Evolutionary conservation across 73 alveolate genomes (phyloP), one percentile per base, ranked within the genome.

Genomic region (Paraurostyla sp.): DNA sequence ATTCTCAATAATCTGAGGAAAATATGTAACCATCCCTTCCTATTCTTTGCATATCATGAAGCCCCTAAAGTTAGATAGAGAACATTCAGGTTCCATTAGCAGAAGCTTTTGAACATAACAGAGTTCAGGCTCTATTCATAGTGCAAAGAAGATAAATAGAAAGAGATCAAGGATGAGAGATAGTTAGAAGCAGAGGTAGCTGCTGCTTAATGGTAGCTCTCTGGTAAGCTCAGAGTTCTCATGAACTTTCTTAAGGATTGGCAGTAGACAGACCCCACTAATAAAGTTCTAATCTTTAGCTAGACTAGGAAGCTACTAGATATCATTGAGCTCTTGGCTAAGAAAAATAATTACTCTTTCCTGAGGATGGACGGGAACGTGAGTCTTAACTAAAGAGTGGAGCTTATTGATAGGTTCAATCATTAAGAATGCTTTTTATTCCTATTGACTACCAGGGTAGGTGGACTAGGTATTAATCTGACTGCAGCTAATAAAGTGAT

Each of bases 271-370:
- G 85, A 83, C 27, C 80, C 27, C 16, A 88, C 85, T 32, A 92
- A 94, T 56, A 98, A 98, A 91, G 97, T 98, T 46, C 94, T 98
- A 84, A 97, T 98, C 57, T 98, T 98, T 87, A 92, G 99, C 32
- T 98, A 98, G 94, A 96, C 98, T 95, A 98, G 99, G 73, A 96
- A 94, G 46, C 86, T 98, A 80, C 91, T 98, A 51, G 99, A 97
- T 87, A 91, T 98, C n/a, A 82, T 98, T 46, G 98, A 90, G 41
- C 85, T 62, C 22, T 16, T 91, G 9, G 23, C 90, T 2, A 13
- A 49, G 6, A 29, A 23, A 20, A 52, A 91, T 0, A 30, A 51
- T 50, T 86, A 60, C 56, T 76, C 80, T 40, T 75, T 40, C 56
- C 45, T 87, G 45, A 83, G 96, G 42, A 84, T 94, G 69, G 98